phyloP scores from a whole-genome alignment of 2,329 filamentous ascomycete genomes.

The Exophiala sp. region DNA sequence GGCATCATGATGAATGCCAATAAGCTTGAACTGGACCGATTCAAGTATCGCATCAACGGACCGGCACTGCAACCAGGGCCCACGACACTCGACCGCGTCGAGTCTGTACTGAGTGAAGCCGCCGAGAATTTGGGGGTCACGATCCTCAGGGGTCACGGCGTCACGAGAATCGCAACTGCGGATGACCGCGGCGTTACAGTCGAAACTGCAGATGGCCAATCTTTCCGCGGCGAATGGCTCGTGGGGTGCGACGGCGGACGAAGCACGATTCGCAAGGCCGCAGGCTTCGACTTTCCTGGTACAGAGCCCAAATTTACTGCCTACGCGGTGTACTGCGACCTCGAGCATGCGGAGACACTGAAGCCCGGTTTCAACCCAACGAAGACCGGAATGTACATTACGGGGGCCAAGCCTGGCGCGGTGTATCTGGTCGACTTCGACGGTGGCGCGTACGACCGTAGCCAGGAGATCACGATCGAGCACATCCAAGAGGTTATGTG shows the following conservation, averaged over 20 bases:
- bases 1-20: constrained; percentile 32
- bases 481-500: constrained; percentile 23
- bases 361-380: constrained; percentile 29
- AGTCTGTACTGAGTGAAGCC: constrained; percentile 17
- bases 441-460: constrained; percentile 6
- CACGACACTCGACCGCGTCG: constrained; percentile 26
- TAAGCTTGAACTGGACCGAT: constrained; percentile 34
- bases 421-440: constrained; percentile 26
- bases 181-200: constrained; percentile 11
- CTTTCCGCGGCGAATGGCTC: constrained; percentile 36
- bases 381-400: constrained; percentile 32
- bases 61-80: constrained; percentile 7
- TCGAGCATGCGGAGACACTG: constrained; percentile 32
- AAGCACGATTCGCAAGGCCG: constrained; percentile 38
- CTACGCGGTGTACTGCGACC: constrained; percentile 34
- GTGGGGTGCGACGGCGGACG: constrained; percentile 44
- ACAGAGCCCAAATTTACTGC: constrained; percentile 38
- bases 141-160: constrained; percentile 30
- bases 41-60: constrained; percentile 14
- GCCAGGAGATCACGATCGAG: constrained; percentile 26
- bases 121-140: constrained; percentile 19
- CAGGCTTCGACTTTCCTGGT: constrained; percentile 38
- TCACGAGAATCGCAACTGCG: constrained; percentile 23
- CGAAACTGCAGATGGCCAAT: constrained; percentile 12
- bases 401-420: constrained; percentile 21